Evolutionary conservation across 1,139 yeast genomes (phyloP), one percentile per base, ranked within the genome.

Genomic region (Magnusiomyces suaveolens): DNA sequence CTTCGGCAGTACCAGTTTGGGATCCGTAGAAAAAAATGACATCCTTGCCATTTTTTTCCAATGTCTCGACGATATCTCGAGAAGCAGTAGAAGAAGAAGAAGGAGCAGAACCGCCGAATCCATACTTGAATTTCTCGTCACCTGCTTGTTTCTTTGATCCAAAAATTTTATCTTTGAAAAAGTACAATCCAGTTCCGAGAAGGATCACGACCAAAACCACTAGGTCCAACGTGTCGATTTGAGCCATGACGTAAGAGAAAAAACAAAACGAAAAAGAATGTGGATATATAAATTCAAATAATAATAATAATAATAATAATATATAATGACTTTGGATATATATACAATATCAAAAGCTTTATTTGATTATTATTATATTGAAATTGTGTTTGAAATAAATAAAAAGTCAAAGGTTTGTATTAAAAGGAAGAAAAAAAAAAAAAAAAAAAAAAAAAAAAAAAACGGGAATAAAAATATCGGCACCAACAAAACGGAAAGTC

Each of bases 1-100:
- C 98, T 72, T 92, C 98, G 51, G 98, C 96, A n/a, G 99, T 92
- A 61, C 99, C 99, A 14, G 99, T 94, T 72, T 92, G 99, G 3
- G 98, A 90, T 3, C 96, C 97, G 68, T 79, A 94, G 61, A 92
- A 79, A n/a, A 92, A 83, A 46, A 86, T 75, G 51, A 87, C 84
- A 63, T 86, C 84, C 71, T 92, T 90, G 59, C 79, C 76, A 64
- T 83, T 83, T 50, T 75, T 74, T 54, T 75, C 74, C 62, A 89
- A 72, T 18, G 81, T 81, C 59, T 82, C 81, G 36, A 83, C 76
- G 51, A 94, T 74, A 66, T 88, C 64, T 47, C 72, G 82, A 65
- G 88, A 75, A 51, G 50, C 50, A 81, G 74, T 50, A 62, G 68
- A 43, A 69, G 66, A 2, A 60, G 58, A 52, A 54, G 66, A 44